These are phyloP conservation scores for Fraxinus excelsior DNA, from an alignment of 257 asterid species.

Conservation along the genomic window DNA sequence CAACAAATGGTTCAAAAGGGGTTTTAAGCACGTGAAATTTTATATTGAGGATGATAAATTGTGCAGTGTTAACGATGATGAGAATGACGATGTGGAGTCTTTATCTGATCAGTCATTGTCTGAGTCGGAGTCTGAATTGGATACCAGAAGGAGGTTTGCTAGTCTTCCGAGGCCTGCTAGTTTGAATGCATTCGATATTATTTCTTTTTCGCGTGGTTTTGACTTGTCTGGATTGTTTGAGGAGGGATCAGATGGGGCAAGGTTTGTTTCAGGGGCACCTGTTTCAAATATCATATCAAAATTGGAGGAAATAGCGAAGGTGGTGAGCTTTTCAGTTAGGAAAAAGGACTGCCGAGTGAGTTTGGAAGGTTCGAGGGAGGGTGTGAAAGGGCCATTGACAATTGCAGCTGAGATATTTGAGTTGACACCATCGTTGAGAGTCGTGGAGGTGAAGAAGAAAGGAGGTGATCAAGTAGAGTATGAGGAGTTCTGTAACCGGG, in stretches of 20 bases:
- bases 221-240: conserved; percentile 45
- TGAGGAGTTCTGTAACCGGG: conserved; percentile 29
- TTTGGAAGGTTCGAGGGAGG: conserved; percentile 36
- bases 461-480: conserved; percentile 33
- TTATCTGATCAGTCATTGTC: conserved; percentile 21
- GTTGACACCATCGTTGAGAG: conserved; percentile 35
- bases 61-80: conserved; percentile 23
- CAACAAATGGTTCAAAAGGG: conserved; percentile 56
- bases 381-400: conserved; percentile 34
- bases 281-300: conserved; percentile 28
- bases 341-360: conserved; percentile 36
- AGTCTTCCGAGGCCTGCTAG: conserved; percentile 36
- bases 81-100: conserved; percentile 9
- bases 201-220: conserved; percentile 43
- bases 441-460: conserved; percentile 38
- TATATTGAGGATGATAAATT: conserved; percentile 31
- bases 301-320: conserved; percentile 40
- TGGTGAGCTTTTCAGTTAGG: conserved; percentile 34
- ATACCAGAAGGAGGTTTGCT: conserved; percentile 13
- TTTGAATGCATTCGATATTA: conserved; percentile 48
- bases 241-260: conserved; percentile 30
- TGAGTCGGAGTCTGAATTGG: conserved; percentile 26
- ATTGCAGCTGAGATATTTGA: conserved; percentile 36
- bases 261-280: conserved; percentile 33
- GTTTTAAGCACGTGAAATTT: conserved; percentile 46